Percentiles rank a stretch among this genome's conserved stretches.
Evolutionary conservation across 1,139 yeast species (phyloP).

Genomic region (Debaryomyces sp.): DNA sequence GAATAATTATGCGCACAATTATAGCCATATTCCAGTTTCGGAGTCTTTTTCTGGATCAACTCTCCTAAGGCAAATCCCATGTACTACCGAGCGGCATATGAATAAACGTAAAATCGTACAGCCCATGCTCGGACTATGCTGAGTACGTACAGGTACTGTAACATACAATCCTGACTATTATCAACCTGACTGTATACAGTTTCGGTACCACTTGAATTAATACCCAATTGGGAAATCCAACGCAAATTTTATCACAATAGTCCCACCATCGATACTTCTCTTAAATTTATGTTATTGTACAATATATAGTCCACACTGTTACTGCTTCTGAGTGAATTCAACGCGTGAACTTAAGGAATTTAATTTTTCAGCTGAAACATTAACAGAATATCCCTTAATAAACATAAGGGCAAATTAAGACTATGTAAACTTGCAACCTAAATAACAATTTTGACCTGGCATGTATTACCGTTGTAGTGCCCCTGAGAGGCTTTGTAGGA

Average conservation of each 20-base stretch:
- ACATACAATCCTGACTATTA: not conserved
- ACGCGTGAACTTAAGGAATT: slow-evolving; percentile 1
- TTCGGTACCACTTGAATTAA: not conserved
- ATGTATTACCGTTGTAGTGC: not conserved
- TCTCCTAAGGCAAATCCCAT: not conserved
- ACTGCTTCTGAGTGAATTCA: not conserved
- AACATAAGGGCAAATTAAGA: not conserved
- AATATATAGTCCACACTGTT: not conserved
- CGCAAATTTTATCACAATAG: not conserved
- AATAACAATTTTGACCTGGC: not conserved
- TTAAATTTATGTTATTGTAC: not conserved
- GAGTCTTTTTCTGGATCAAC: not conserved
- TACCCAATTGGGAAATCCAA: not conserved
- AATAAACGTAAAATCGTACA: not conserved
- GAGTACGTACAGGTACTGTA: not conserved
- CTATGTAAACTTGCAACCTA: not conserved
- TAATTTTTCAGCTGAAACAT: not conserved
- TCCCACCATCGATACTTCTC: not conserved
- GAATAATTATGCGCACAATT: not conserved
- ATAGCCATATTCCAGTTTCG: too few relatives aligned
- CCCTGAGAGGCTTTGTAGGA: not conserved
- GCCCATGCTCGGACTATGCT: not conserved
- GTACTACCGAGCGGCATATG: not conserved
- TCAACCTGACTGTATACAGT: not conserved
- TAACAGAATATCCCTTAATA: not conserved